Conservation (phyloP, 2,329 filamentous ascomycete genomes). For the Pezicula rhizophila region DNA sequence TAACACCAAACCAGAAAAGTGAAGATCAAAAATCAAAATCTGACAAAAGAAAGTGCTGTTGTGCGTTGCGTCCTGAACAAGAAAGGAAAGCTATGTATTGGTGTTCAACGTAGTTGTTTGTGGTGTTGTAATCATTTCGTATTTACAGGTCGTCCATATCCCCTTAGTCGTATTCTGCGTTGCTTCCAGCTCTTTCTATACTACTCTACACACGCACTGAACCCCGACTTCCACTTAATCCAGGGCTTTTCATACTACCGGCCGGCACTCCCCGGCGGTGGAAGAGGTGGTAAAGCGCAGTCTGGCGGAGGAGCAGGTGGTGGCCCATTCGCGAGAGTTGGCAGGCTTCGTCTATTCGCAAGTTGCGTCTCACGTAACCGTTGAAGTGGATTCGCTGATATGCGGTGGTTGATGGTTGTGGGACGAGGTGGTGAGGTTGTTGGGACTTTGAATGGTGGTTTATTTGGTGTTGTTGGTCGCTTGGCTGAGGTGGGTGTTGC, state of each 20-base stretch:
- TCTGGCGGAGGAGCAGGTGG: slow-evolving; percentile 26
- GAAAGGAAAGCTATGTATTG: no score
- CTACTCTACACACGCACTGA: no score
- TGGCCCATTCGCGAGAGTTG: slow-evolving; percentile 21
- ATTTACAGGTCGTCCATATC: no score
- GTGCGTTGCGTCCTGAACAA: no score
- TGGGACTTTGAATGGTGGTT: slow-evolving; percentile 13
- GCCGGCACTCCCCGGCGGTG: slow-evolving; percentile 12
- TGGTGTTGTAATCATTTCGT: no score
- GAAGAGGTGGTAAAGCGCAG: slow-evolving; percentile 26
- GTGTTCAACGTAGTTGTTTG: no score
- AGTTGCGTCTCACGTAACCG: slow-evolving; percentile 2
- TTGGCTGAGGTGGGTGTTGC: slow-evolving; percentile 26
- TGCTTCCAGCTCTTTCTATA: no score
- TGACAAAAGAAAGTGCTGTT: no score
- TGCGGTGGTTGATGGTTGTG: no score
- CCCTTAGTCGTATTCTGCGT: no score
- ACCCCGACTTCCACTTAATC: background rate
- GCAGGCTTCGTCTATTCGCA: slow-evolving; percentile 19
- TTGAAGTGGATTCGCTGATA: background rate
- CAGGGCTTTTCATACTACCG: slow-evolving; percentile 2
- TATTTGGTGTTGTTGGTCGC: slow-evolving; percentile 30
- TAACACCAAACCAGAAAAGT: no score
- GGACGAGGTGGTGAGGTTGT: background rate
- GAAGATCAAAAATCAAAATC: no score